phyloP scores from a whole-genome alignment of 106 monocot species.

The Platanthera zijinensis region DNA sequence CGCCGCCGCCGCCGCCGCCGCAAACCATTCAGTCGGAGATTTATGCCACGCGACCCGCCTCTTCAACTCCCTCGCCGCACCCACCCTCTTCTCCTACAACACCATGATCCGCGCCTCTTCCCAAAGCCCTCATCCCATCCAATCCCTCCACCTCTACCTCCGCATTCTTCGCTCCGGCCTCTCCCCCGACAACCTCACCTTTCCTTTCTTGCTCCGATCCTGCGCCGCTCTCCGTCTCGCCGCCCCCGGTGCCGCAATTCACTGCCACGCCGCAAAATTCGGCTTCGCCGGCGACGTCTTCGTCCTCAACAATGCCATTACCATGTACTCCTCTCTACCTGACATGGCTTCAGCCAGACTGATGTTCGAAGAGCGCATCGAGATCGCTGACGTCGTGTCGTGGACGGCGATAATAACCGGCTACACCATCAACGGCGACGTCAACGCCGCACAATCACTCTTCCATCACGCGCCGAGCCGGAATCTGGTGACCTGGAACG shows the following conservation, averaged over 20 bases:
- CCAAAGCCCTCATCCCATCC: slow-evolving; percentile 9
- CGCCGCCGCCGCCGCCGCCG: slow-evolving; percentile 34
- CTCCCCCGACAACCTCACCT: slow-evolving; percentile 43
- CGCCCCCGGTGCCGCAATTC: slow-evolving; percentile 19
- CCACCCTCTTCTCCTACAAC: slow-evolving; percentile 52
- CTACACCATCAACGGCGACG: slow-evolving; percentile 22
- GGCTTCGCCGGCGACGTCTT: slow-evolving; percentile 44
- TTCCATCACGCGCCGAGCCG: slow-evolving; percentile 48
- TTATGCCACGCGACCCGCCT: slow-evolving; percentile 25
- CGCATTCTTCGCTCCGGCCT: slow-evolving; percentile 26
- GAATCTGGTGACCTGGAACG: slow-evolving; percentile 69
- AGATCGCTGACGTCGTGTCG: slow-evolving; percentile 42
- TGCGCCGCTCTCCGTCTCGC: slow-evolving; percentile 1
- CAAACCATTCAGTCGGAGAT: slow-evolving; percentile 15
- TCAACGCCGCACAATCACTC: slow-evolving; percentile 35
- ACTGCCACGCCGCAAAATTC: slow-evolving; percentile 29
- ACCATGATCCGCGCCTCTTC: slow-evolving; percentile 68
- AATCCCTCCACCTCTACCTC: slow-evolving; percentile 22
- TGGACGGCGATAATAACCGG: slow-evolving; percentile 70
- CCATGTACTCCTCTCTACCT: slow-evolving; percentile 32
- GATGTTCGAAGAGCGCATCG: slow-evolving; percentile 36
- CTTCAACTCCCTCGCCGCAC: slow-evolving; percentile 24
- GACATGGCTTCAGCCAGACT: slow-evolving; percentile 32
- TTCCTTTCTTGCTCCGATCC: slow-evolving; percentile 57
- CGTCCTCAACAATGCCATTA: slow-evolving; percentile 49